phyloP scores from a whole-genome alignment of 1,284 basidiomycete species.

The Cronartium quercuum region DNA sequence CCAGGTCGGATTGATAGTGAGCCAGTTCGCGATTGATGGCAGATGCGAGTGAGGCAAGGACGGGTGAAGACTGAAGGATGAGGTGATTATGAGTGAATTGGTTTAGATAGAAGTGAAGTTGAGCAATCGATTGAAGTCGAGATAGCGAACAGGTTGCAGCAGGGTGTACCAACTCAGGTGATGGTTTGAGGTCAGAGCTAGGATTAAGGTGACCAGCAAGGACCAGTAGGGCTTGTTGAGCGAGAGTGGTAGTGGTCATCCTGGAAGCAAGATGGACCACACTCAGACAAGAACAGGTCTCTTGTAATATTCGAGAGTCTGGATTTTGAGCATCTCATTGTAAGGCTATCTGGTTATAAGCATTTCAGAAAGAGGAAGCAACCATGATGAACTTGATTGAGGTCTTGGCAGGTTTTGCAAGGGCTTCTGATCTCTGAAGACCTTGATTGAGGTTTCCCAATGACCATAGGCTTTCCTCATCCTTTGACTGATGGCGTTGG shows the following conservation, averaged over 20 bases:
- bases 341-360: too few species aligned
- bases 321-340: too few species aligned
- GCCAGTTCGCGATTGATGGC: neutral
- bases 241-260: neutral
- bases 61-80: neutral
- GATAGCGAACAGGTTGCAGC: neutral
- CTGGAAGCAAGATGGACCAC: too few species aligned
- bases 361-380: too few species aligned
- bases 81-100: neutral
- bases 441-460: too few species aligned
- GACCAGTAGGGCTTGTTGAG: slow-evolving; percentile 12
- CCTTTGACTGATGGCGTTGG: too few species aligned
- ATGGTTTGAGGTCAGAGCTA: neutral
- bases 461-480: too few species aligned
- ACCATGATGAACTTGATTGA: too few species aligned
- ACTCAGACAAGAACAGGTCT: too few species aligned
- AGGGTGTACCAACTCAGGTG: neutral
- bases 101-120: neutral
- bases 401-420: too few species aligned
- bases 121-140: neutral
- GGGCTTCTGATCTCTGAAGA: too few species aligned
- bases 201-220: slow-evolving; percentile 4
- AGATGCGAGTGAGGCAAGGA: neutral
- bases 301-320: too few species aligned
- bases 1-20: neutral